These are phyloP conservation scores for Jamesozyma rosinii DNA, from an alignment of 805 yeast species.

Conservation along the genomic window DNA sequence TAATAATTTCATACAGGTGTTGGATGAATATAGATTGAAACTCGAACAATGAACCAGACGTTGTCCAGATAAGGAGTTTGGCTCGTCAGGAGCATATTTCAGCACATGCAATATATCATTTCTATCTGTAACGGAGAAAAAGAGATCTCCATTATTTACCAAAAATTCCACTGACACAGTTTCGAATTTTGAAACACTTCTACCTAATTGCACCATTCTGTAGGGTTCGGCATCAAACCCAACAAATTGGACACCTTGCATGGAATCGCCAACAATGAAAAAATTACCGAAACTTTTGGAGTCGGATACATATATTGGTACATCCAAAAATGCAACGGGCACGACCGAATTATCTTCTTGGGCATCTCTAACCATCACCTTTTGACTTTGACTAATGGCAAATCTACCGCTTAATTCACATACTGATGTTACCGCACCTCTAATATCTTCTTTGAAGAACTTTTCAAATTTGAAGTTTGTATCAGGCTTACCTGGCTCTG, in stretches of 20 bases:
- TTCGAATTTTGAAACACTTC: conserved; percentile 55
- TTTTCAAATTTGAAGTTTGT: conserved; percentile 70
- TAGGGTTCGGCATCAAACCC: conserved; percentile 96
- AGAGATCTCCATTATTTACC: conserved; percentile 59
- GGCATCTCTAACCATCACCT: conserved; percentile 62
- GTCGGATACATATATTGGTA: conserved; percentile 70
- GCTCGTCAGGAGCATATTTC: conserved; percentile 89
- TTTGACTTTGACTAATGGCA: conserved; percentile 79
- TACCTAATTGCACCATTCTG: conserved; percentile 68
- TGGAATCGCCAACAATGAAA: conserved; percentile 70
- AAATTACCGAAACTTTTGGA: conserved; percentile 77
- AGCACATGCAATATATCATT: conserved; percentile 58
- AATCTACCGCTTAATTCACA: conserved; percentile 78
- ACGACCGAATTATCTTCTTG: conserved; percentile 79
- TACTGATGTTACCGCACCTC: conserved; percentile 75
- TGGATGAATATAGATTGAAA: conserved; percentile 55
- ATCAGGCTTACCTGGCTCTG: conserved; percentile 82
- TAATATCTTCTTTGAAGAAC: conserved; percentile 59
- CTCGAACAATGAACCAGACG: conserved; percentile 59
- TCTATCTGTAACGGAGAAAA: conserved; percentile 59
- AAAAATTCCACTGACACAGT: conserved; percentile 57
- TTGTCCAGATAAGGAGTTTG: conserved; percentile 72
- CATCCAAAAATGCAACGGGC: conserved; percentile 89
- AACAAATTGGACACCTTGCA: conserved; percentile 60
- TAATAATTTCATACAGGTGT: conserved; percentile 44